Evolutionary conservation across 148 eudicot genomes (phyloP).

Genomic region (Camellia granthamiana): DNA sequence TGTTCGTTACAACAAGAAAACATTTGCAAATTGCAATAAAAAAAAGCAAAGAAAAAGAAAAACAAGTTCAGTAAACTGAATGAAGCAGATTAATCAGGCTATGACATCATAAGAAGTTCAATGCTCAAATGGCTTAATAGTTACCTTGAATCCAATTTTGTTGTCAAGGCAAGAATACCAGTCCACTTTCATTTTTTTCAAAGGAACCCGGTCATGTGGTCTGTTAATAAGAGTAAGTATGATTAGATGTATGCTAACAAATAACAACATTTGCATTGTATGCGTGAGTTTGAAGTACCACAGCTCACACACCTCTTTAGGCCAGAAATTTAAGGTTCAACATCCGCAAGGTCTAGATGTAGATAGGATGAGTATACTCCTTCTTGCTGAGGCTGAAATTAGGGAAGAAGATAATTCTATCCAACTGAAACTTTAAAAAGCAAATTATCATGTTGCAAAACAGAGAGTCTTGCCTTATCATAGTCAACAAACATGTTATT

Average conservation of each 20-base stretch:
- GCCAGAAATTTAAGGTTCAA: constrained; percentile 63
- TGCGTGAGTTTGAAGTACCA: background rate
- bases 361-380: constrained; percentile 53
- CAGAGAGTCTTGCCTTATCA: constrained; percentile 37
- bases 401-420: background rate
- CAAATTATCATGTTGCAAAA: background rate
- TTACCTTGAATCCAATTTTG: constrained; percentile 64
- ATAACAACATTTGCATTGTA: background rate
- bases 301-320: constrained; percentile 48
- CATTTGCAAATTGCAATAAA: background rate
- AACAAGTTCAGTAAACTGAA: background rate
- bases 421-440: background rate
- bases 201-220: constrained; percentile 60
- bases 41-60: no score
- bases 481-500: constrained; percentile 66
- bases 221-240: constrained; percentile 26
- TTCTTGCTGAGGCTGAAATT: constrained; percentile 52
- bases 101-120: background rate
- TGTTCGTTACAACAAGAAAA: background rate
- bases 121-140: background rate
- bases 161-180: constrained; percentile 67
- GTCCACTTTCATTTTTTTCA: constrained; percentile 65
- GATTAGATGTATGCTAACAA: background rate
- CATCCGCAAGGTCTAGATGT: constrained; percentile 45
- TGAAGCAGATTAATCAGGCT: background rate